Conservation (phyloP, 1,139 yeast species). For the Hanseniaspora sp. region DNA sequence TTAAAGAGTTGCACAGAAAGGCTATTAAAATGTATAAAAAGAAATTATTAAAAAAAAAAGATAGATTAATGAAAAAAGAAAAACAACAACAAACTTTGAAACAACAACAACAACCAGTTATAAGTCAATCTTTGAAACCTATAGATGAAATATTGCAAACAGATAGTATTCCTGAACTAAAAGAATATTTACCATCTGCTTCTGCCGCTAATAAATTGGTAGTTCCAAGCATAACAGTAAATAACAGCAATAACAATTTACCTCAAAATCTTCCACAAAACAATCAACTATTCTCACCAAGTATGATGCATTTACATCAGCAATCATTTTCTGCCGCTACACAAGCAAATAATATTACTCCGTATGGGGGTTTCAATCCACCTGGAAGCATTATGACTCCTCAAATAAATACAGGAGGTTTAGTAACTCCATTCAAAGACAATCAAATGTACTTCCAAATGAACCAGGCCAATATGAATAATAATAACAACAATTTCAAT, state of each 20-base stretch:
- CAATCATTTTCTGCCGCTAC: background rate
- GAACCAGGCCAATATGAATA: background rate
- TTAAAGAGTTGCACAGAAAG: conserved; percentile 14
- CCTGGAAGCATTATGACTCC: background rate
- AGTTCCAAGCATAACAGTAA: background rate
- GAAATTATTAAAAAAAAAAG: conserved; percentile 6
- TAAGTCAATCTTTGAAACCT: background rate
- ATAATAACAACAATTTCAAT: background rate
- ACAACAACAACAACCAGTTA: background rate
- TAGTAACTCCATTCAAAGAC: conserved; percentile 11
- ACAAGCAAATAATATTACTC: background rate
- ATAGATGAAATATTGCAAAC: background rate
- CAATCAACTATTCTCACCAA: background rate
- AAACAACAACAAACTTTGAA: too few species aligned
- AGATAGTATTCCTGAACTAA: background rate
- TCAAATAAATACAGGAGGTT: background rate
- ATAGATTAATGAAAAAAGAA: background rate
- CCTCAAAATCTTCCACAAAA: background rate
- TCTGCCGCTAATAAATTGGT: background rate
- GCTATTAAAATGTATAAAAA: conserved; percentile 13
- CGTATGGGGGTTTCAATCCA: background rate
- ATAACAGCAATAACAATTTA: too few species aligned
- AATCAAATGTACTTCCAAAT: conserved; percentile 1
- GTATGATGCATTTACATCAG: background rate
- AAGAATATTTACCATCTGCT: background rate